A percentile compares a stretch with the other conserved stretches of the same genome.
Evolutionary conservation across 1,139 yeast genomes (phyloP).

Genomic region (Suhomyces chickasaworum): DNA sequence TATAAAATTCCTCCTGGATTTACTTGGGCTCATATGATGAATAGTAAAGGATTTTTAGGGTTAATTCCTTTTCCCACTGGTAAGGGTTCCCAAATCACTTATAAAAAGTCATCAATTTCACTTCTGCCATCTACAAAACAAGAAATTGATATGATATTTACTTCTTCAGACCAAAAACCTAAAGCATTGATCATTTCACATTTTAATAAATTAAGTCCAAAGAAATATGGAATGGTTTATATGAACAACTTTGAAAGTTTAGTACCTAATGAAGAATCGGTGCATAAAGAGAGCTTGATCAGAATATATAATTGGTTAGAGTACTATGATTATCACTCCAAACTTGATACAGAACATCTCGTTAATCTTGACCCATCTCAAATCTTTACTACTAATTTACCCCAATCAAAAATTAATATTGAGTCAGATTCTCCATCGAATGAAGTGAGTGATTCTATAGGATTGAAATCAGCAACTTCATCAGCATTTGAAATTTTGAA

Average conservation of each 20-base stretch:
- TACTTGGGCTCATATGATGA: conserved; percentile 42
- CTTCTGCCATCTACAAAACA: conserved; percentile 20
- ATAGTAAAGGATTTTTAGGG: conserved; percentile 42
- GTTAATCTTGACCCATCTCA: conserved; percentile 21
- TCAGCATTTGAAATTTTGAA: conserved; percentile 34
- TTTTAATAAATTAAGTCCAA: conserved; percentile 28
- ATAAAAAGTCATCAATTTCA: conserved; percentile 36
- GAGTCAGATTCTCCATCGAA: conserved; percentile 1
- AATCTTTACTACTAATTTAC: conserved; percentile 20
- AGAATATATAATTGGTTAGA: conserved; percentile 39
- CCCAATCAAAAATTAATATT: conserved; percentile 12
- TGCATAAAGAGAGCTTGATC: conserved; percentile 22
- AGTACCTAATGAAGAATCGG: conserved; percentile 8
- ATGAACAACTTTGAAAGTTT: conserved; percentile 17
- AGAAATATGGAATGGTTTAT: conserved; percentile 38
- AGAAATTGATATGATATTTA: conserved; percentile 25
- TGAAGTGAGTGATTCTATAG: conserved; percentile 5
- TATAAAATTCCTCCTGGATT: conserved; percentile 28
- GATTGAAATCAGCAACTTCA: conserved; percentile 5
- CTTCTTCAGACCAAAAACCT: conserved; percentile 15
- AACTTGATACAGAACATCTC: conserved; percentile 23
- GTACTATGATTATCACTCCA: conserved; percentile 35
- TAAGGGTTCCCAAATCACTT: conserved; percentile 13
- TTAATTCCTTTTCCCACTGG: conserved; percentile 15
- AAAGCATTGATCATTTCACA: conserved; percentile 33